These are phyloP conservation scores for Bothriochloa decipiens DNA, from an alignment of 176 grass and related monocot genomes.

Conservation along the genomic window DNA sequence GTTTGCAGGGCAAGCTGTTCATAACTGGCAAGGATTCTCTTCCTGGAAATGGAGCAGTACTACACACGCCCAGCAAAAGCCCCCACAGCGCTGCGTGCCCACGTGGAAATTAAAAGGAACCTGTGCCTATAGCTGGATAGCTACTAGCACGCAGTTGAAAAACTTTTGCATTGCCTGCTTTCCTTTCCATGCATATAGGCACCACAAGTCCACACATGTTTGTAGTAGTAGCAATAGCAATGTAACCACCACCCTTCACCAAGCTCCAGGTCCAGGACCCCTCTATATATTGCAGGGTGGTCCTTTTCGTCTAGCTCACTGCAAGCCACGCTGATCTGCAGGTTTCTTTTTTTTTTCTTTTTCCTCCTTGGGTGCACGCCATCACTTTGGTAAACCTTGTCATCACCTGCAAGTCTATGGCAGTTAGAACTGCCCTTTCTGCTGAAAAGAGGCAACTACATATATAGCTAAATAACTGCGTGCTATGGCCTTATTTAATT, in stretches of 20 bases:
- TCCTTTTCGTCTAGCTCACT: conserved; percentile 30
- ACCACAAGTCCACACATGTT: conserved; percentile 12
- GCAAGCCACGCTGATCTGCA: neutral
- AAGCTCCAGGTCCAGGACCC: conserved; percentile 26
- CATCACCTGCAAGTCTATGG: conserved; percentile 32
- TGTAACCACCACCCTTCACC: conserved; percentile 25
- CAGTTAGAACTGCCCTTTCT: conserved; percentile 38
- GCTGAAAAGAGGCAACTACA: conserved; percentile 37
- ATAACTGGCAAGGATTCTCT: conserved; percentile 57
- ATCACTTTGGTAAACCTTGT: conserved; percentile 36
- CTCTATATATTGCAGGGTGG: neutral
- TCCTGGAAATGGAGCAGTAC: conserved; percentile 48
- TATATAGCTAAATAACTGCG: neutral
- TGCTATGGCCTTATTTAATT: too few species aligned
- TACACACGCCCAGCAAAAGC: neutral
- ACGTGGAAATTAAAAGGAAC: conserved; percentile 1
- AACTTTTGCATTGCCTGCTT: neutral
- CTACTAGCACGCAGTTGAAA: neutral
- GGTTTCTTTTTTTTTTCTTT: neutral
- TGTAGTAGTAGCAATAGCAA: neutral
- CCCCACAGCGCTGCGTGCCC: neutral
- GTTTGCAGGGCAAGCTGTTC: conserved; percentile 38
- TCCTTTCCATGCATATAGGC: conserved; percentile 23
- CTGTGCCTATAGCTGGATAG: neutral
- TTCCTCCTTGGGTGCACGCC: conserved; percentile 1